phyloP scores from a whole-genome alignment of 106 monocot genomes.

The Platanthera guangdongensis region DNA sequence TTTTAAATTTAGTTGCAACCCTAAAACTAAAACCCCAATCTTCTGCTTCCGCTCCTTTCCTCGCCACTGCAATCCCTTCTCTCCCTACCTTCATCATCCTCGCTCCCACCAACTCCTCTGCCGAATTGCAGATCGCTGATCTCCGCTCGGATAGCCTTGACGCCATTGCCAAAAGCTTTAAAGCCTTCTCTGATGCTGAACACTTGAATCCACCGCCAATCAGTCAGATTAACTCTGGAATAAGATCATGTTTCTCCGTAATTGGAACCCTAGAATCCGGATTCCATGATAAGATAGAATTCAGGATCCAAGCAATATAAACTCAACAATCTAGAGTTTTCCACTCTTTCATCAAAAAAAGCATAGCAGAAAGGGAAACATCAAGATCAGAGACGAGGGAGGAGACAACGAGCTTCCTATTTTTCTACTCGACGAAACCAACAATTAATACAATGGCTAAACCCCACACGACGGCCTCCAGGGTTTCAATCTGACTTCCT shows the following conservation, averaged over 20 bases:
- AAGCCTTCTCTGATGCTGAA: conserved; percentile 28
- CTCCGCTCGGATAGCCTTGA: conserved; percentile 40
- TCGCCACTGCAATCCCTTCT: not conserved
- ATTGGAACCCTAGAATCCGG: conserved; percentile 13
- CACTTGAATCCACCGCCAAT: not conserved
- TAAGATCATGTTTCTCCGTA: conserved; percentile 20
- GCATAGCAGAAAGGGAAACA: conserved; percentile 4
- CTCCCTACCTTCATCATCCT: conserved; percentile 25
- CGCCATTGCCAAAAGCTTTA: conserved; percentile 39
- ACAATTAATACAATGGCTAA: conserved; percentile 18
- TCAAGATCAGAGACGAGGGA: conserved; percentile 4
- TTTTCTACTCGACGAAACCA: conserved; percentile 7
- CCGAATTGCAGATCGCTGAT: not conserved
- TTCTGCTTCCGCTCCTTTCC: too few species aligned
- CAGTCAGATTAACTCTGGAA: conserved; percentile 40
- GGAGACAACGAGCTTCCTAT: not conserved
- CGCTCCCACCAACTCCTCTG: conserved; percentile 9
- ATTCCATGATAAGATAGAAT: conserved; percentile 6
- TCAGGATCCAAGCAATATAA: conserved; percentile 33
- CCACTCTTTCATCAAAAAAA: conserved; percentile 14
- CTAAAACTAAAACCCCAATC: too few species aligned
- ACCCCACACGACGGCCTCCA: conserved; percentile 25
- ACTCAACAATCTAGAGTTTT: conserved; percentile 16
- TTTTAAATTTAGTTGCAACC: too few species aligned
- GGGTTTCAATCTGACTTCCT: not conserved